phyloP scores from a whole-genome alignment of 345 rosid species.

The Reutealis trisperma region DNA sequence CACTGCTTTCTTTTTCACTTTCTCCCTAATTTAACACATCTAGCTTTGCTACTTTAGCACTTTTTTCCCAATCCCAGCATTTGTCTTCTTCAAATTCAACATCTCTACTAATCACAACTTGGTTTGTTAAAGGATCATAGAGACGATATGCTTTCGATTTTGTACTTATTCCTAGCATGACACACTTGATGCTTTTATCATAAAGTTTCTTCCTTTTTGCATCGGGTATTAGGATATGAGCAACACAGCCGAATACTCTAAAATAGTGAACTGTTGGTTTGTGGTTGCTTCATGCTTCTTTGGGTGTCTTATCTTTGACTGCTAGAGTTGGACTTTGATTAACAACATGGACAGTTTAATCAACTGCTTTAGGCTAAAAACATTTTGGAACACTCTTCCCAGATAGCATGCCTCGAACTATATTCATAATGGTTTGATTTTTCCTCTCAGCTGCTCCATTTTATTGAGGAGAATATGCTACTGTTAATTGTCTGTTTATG shows the following conservation, averaged over 20 bases:
- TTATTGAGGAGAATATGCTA: background rate
- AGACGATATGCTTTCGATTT: too few species aligned
- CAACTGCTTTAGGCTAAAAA: background rate
- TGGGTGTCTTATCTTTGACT: background rate
- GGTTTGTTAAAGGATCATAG: background rate
- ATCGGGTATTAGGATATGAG: background rate
- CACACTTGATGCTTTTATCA: too few species aligned
- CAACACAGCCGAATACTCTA: background rate
- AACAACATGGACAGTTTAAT: background rate
- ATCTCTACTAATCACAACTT: background rate
- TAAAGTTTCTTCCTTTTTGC: too few species aligned
- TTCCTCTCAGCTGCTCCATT: background rate
- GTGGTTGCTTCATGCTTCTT: background rate
- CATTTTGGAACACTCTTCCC: background rate
- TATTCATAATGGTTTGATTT: background rate
- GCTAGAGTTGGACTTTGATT: background rate
- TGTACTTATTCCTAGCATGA: too few species aligned
- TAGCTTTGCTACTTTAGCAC: too few species aligned
- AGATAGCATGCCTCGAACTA: background rate
- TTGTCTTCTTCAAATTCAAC: background rate
- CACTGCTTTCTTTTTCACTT: too few species aligned
- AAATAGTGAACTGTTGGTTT: background rate
- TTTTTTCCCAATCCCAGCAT: too few species aligned
- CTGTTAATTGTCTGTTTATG: background rate
- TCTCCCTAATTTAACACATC: background rate